Base-by-base conservation (phyloP, 2,329 filamentous ascomycete species). In the Cladosporium cucumerinum region DNA sequence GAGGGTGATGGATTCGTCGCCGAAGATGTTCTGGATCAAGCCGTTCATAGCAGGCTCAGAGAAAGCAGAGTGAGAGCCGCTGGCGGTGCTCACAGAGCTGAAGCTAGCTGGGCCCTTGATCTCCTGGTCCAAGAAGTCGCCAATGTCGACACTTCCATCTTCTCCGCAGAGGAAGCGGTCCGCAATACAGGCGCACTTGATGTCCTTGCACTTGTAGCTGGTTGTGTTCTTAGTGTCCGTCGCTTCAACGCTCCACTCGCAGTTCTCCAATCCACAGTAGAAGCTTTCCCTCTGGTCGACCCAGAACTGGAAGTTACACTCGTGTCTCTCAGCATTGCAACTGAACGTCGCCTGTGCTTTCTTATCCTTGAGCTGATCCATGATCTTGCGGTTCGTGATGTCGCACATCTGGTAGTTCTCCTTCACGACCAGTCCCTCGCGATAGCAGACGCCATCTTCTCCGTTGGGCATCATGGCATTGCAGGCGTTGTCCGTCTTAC, bases 231-330 rank as follows among this genome's bases (percentile, higher is more conserved):
- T 85, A 61, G 85, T 81, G 36, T 88, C 85, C 63, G 86, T 84
- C 66, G 88, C 89, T 65, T 90, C 85, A 75, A 89, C 87, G 59
- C 79, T 84, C 72, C 91, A 95, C 18, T 86, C 79, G 80, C 95
- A 99, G 18, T 89, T 89, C 72, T 92, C 87, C 65, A 99, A 82
- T 68, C 90, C 88, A 80, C 96, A 99, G 78, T 96, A 99, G 82
- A 99, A 99, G 1, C 95, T 98, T 79, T 99, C 95, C 68, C 86
- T 84, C 70, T 94, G 86, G 71, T 96, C 93, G 57, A 99, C 92
- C 94, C 95, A 99, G 80, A 99, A 99, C 78, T 99, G 95, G 71
- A 99, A 99, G 75, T 97, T 95, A 74, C 95, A 99, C 23, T 89
- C 87, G 23, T 86, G 82, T 5, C 87, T 83, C 60, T 90, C 87